A percentile compares a stretch with the other conserved stretches of the same genome.
phyloP scores from a whole-genome alignment of 805 yeast genomes.

The Candida schatavii region DNA sequence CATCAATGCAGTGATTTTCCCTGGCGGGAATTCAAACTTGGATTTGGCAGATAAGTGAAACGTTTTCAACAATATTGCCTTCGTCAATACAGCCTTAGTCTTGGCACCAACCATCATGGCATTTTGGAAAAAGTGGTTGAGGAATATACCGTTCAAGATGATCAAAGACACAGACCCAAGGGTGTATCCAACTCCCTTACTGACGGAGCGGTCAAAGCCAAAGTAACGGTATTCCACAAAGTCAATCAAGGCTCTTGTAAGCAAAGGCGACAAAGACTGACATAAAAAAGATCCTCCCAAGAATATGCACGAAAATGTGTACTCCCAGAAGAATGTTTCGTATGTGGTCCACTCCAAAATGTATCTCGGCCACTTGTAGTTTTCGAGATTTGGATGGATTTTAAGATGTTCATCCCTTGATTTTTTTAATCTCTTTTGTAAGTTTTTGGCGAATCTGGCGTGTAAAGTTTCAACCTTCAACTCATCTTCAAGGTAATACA shows the following conservation, averaged over 20 bases:
- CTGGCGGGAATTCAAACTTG: slow-evolving; percentile 33
- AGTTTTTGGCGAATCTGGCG: slow-evolving; percentile 20
- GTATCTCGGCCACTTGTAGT: slow-evolving; percentile 39
- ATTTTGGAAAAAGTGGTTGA: slow-evolving; percentile 42
- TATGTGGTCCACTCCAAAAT: slow-evolving; percentile 45
- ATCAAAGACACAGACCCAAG: slow-evolving; percentile 64
- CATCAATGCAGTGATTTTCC: slow-evolving; percentile 40
- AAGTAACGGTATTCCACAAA: slow-evolving; percentile 55
- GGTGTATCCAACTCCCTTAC: slow-evolving; percentile 73
- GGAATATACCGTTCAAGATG: slow-evolving; percentile 36
- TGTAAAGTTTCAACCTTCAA: slow-evolving; percentile 37
- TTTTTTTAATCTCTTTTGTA: slow-evolving; percentile 20
- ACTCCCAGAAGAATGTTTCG: slow-evolving; percentile 47
- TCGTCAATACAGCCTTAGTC: slow-evolving; percentile 38
- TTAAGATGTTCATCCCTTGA: slow-evolving; percentile 18
- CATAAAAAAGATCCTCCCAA: slow-evolving; percentile 47
- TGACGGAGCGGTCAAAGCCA: slow-evolving; percentile 41
- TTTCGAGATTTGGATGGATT: slow-evolving; percentile 14
- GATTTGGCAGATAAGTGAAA: slow-evolving; percentile 34
- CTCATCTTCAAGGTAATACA: slow-evolving; percentile 34
- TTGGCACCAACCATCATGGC: slow-evolving; percentile 44
- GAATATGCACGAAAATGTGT: slow-evolving; percentile 36
- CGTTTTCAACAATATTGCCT: slow-evolving; percentile 36
- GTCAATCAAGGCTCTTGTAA: slow-evolving; percentile 61
- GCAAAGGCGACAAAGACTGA: slow-evolving; percentile 60